Evolutionary conservation across 1,284 basidiomycete species (phyloP), one percentile per base, ranked within the genome.

Genomic region (Gymnopus androsaceus): DNA sequence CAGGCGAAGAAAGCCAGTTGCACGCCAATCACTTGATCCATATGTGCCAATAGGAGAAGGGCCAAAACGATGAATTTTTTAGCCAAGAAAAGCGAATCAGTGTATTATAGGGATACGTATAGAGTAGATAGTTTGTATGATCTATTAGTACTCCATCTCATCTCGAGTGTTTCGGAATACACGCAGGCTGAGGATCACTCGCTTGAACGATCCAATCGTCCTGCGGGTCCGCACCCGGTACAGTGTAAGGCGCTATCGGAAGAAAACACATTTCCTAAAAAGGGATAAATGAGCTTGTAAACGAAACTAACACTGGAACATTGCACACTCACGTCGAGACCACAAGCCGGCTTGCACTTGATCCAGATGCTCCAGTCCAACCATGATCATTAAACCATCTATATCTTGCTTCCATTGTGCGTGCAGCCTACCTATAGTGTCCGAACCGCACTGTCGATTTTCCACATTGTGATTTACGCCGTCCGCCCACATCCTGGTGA

Each of bases 361-460:
- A 75, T 62, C 77, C 77, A 79, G 4, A 70, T 61, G 54, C 73
- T 72, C 77, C 78, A 80, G 56, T 75, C 78, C 19, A 80, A 61
- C 78, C 77, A 80, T 1, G 40, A 48, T n/a, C 70, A 78, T 75
- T 49, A 80, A 58, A 4, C 51, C 59, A 3, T 67, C 61, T 0
- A 74, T 54, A 7, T 70, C 64, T 12, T 25, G 36, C n/a, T 57
- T 58, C 73, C 76, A 77, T 12, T 60, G 37, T 15, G 12, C 23
- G n/a, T 48, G 25, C 4, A 48, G 23, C 21, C 38, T 51, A 6
- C 64, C 28, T 7, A 72, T 51, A 4, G 31, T 47, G 6, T 51
- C 31, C 28, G 17, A 2, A 1, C 2, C 23, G 17, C 15, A 4
- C 14, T 30, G 31, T 5, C 27, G 15, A 33, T 30, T 27, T 9